Evolutionary conservation across 495 filamentous ascomycete genomes (phyloP).

Genomic region (Xylaria venustula): DNA sequence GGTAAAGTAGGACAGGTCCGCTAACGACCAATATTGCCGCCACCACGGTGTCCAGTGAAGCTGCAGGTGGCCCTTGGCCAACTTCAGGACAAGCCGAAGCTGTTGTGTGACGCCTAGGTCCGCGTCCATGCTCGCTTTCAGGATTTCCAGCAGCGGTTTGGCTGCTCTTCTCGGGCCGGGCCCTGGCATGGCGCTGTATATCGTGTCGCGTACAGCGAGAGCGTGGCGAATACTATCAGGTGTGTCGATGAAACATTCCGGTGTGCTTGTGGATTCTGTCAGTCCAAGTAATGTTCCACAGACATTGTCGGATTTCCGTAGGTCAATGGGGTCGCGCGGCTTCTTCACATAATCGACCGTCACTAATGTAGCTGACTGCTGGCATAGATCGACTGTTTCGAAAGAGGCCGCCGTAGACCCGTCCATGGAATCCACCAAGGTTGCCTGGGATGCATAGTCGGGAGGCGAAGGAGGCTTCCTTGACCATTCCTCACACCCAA

Average conservation of each 20-base stretch:
- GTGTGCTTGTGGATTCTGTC: neutral
- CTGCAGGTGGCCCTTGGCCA: constrained; percentile 1
- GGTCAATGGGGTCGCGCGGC: neutral
- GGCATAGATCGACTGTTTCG: neutral
- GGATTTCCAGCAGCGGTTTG: neutral
- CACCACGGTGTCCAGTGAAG: constrained; percentile 5
- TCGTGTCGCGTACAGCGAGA: neutral
- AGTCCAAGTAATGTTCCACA: neutral
- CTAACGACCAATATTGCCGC: neutral
- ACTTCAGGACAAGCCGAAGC: neutral
- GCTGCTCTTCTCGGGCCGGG: neutral
- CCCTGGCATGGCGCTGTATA: neutral
- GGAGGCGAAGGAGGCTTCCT: neutral
- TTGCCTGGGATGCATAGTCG: neutral
- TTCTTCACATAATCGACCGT: neutral
- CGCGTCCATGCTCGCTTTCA: neutral
- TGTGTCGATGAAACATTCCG: neutral
- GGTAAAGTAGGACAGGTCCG: constrained; percentile 5
- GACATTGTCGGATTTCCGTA: neutral
- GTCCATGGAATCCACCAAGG: neutral
- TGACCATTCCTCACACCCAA: neutral
- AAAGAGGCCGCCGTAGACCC: neutral
- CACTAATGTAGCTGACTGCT: neutral
- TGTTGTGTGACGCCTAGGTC: neutral
- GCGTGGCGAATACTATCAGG: neutral